Evolutionary conservation across 2,329 filamentous ascomycete species (phyloP).

Genomic region (Huntiella bhutanensis): DNA sequence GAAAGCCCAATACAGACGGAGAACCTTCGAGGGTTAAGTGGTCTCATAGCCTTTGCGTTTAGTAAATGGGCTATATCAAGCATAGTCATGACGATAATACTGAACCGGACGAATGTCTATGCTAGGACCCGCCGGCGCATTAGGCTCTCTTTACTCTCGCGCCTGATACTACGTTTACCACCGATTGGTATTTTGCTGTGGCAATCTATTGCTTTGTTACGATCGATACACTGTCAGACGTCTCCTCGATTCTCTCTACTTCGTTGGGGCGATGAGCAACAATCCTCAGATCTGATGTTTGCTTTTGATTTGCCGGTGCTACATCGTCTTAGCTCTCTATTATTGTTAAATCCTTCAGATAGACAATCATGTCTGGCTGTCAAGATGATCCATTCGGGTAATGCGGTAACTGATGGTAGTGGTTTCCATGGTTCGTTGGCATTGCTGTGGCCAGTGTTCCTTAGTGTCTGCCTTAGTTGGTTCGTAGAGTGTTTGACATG

Average conservation of each 20-base stretch:
- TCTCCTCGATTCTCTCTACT: slow-evolving; percentile 50
- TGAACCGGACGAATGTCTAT: slow-evolving; percentile 88
- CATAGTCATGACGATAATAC: slow-evolving; percentile 64
- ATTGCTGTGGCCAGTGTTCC: slow-evolving; percentile 55
- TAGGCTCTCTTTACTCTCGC: slow-evolving; percentile 52
- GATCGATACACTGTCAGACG: slow-evolving; percentile 84
- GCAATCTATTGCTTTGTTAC: slow-evolving; percentile 53
- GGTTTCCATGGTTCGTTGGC: slow-evolving; percentile 61
- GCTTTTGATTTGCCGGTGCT: slow-evolving; percentile 49
- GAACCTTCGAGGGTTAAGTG: slow-evolving; percentile 52
- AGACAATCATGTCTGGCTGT: slow-evolving; percentile 55
- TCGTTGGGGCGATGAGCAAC: slow-evolving; percentile 49
- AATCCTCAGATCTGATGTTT: slow-evolving; percentile 49
- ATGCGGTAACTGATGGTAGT: slow-evolving; percentile 22
- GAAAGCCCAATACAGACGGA: slow-evolving; percentile 21
- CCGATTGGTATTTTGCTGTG: slow-evolving; percentile 51
- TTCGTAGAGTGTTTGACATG: slow-evolving; percentile 79
- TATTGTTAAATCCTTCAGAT: slow-evolving; percentile 60
- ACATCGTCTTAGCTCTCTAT: slow-evolving; percentile 48
- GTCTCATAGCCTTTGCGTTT: slow-evolving; percentile 76
- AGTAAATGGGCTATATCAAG: slow-evolving; percentile 85
- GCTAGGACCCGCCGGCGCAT: slow-evolving; percentile 70
- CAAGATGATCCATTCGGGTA: slow-evolving; percentile 39
- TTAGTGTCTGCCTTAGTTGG: slow-evolving; percentile 54
- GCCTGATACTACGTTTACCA: slow-evolving; percentile 48